Percentiles rank a stretch among this genome's conserved stretches.
These are phyloP conservation scores for Alternaria triticina DNA, from an alignment of 2,329 filamentous ascomycete species.

Conservation along the genomic window DNA sequence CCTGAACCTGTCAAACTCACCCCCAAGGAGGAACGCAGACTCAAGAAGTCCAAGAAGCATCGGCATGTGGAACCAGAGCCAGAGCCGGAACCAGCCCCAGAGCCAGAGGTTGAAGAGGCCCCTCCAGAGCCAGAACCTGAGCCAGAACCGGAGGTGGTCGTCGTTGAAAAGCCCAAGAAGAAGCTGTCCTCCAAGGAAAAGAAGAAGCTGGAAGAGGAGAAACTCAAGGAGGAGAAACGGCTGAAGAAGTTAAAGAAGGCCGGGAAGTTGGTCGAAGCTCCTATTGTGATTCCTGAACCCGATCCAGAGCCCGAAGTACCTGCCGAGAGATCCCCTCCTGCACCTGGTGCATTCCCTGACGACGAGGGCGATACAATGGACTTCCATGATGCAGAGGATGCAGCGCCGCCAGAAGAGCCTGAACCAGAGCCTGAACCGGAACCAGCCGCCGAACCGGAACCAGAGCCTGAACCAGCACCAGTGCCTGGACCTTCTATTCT, in stretches of 20 bases:
- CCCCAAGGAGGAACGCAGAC: constrained; percentile 5
- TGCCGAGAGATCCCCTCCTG: constrained; percentile 48
- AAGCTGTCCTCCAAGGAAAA: constrained; percentile 40
- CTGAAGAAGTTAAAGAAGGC: constrained; percentile 38
- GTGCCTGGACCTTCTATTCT: constrained; percentile 31
- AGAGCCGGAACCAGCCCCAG: constrained; percentile 15
- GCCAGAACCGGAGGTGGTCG: constrained; percentile 38
- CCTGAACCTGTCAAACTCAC: constrained; percentile 16
- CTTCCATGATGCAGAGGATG: constrained; percentile 16
- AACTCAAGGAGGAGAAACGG: constrained; percentile 24
- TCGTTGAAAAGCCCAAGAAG: constrained; percentile 35
- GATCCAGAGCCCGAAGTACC: constrained; percentile 40
- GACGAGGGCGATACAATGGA: constrained; percentile 51
- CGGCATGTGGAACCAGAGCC: constrained; percentile 24
- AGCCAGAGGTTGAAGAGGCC: constrained; percentile 37
- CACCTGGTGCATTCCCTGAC: constrained; percentile 56
- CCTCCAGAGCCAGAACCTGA: constrained; percentile 17
- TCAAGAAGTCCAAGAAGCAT: constrained; percentile 16
- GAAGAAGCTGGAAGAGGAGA: constrained; percentile 5
- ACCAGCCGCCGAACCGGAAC: constrained; percentile 17
- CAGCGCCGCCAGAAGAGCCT: constrained; percentile 20
- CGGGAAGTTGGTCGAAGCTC: constrained; percentile 31
- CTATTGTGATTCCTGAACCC: constrained; percentile 37
- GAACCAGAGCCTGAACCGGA: constrained; percentile 36
- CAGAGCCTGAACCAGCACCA: constrained; percentile 27